These are phyloP conservation scores for Nakazawaea molendinolei DNA, from an alignment of 805 yeast species.

Conservation along the genomic window DNA sequence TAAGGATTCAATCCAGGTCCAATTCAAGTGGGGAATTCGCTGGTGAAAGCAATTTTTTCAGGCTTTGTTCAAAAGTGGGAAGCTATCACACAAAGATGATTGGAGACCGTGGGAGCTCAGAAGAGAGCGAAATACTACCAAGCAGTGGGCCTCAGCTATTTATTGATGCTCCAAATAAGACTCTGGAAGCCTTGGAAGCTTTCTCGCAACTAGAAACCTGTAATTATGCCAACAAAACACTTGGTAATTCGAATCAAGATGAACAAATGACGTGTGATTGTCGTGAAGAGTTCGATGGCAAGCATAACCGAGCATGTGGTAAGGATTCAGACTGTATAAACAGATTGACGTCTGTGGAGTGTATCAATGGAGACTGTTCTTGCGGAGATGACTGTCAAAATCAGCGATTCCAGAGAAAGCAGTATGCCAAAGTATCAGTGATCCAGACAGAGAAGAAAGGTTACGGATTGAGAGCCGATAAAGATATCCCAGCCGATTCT, in stretches of 20 bases:
- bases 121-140: not conserved
- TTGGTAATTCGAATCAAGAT: conserved; percentile 65
- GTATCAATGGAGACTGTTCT: conserved; percentile 60
- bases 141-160: conserved; percentile 21
- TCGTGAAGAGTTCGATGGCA: conserved; percentile 34
- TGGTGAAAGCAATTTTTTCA: too few relatives aligned
- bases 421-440: conserved; percentile 75
- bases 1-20: too few relatives aligned
- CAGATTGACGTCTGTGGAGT: conserved; percentile 86
- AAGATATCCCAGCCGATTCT: conserved; percentile 47
- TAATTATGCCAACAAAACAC: conserved; percentile 49
- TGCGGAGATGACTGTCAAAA: conserved; percentile 82
- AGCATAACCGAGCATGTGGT: conserved; percentile 64
- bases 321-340: conserved; percentile 87
- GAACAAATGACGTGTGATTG: conserved; percentile 94
- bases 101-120: conserved; percentile 1
- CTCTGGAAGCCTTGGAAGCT: conserved; percentile 58
- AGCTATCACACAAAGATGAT: conserved; percentile 1
- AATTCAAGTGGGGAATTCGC: too few relatives aligned
- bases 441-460: conserved; percentile 82
- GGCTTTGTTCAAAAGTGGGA: too few relatives aligned
- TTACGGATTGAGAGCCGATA: conserved; percentile 76
- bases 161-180: conserved; percentile 43
- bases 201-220: conserved; percentile 55
- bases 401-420: conserved; percentile 76